These are phyloP conservation scores for Psophocarpus tetragonolobus DNA, from an alignment of 306 rosid genomes.

Conservation along the genomic window DNA sequence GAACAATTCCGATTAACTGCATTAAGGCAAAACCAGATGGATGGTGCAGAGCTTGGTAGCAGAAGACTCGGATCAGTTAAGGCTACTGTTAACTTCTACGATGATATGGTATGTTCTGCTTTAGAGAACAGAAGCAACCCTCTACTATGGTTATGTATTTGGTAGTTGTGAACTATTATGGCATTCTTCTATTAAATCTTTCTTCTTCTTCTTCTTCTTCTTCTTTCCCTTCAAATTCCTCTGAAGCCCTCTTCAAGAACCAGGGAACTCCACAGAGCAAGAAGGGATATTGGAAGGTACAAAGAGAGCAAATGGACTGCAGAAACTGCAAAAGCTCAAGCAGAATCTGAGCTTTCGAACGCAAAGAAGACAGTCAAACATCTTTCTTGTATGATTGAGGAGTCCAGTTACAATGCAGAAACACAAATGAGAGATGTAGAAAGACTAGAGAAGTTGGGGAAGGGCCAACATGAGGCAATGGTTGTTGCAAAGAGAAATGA, in stretches of 20 bases:
- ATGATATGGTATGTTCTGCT: conserved; percentile 55
- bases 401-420: conserved; percentile 45
- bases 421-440: conserved; percentile 46
- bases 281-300: conserved; percentile 54
- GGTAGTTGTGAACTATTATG: neutral
- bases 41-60: conserved; percentile 44
- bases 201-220: neutral
- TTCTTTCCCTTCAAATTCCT: neutral
- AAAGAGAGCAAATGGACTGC: conserved; percentile 52
- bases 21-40: conserved; percentile 44
- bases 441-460: conserved; percentile 40
- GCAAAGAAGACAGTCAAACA: conserved; percentile 50
- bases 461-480: conserved; percentile 14
- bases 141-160: conserved; percentile 18
- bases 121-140: neutral
- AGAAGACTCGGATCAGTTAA: conserved; percentile 62
- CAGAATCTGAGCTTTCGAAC: conserved; percentile 58
- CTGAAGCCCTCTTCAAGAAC: conserved; percentile 57
- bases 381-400: conserved; percentile 51
- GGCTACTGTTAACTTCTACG: conserved; percentile 51
- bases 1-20: neutral
- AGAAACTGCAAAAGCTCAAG: conserved; percentile 53
- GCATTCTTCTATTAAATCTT: conserved; percentile 1
- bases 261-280: conserved; percentile 60
- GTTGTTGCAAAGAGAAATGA: conserved; percentile 34